Base-by-base conservation (phyloP, 139 green algal genomes). In the Gonium pectorale region DNA sequence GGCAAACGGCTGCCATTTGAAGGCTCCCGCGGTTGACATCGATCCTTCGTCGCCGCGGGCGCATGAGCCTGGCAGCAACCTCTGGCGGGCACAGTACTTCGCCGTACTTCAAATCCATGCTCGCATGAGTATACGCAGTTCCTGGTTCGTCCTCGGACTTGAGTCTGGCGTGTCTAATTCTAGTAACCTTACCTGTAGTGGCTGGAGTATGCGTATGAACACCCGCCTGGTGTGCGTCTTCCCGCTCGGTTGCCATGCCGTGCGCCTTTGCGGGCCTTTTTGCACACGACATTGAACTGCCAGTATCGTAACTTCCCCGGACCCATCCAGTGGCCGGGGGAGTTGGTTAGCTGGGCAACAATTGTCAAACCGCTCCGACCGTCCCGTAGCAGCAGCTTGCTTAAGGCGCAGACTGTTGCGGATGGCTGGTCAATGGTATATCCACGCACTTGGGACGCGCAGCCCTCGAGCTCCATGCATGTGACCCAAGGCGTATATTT, bases 71-170 rank as follows among this genome's bases (percentile, higher is more conserved):
- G 60, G 81, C 49, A 66, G 86, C 81, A 88, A 90, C 81, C 81
- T 90, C 86, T 83, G 81, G 81, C 69, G 26, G 86, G 74, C 19
- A 88, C 86, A 90, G 60, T n/a, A n/a, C n/a, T n/a, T n/a, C n/a
- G n/a, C n/a, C n/a, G n/a, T n/a, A n/a, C n/a, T n/a, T n/a, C n/a
- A n/a, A n/a, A n/a, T n/a, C n/a, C n/a, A n/a, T n/a, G n/a, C n/a
- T n/a, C n/a, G n/a, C n/a, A n/a, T n/a, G n/a, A n/a, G n/a, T n/a
- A n/a, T n/a, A n/a, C n/a, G n/a, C n/a, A n/a, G n/a, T n/a, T n/a
- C n/a, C n/a, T n/a, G n/a, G n/a, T n/a, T n/a, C n/a, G n/a, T n/a
- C n/a, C n/a, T n/a, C n/a, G n/a, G n/a, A n/a, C n/a, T n/a, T n/a
- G n/a, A n/a, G n/a, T n/a, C n/a, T n/a, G n/a, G n/a, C n/a, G n/a